Base-by-base conservation (phyloP, 305 asterid species). In the Fraxinus xanthoxyloides region DNA sequence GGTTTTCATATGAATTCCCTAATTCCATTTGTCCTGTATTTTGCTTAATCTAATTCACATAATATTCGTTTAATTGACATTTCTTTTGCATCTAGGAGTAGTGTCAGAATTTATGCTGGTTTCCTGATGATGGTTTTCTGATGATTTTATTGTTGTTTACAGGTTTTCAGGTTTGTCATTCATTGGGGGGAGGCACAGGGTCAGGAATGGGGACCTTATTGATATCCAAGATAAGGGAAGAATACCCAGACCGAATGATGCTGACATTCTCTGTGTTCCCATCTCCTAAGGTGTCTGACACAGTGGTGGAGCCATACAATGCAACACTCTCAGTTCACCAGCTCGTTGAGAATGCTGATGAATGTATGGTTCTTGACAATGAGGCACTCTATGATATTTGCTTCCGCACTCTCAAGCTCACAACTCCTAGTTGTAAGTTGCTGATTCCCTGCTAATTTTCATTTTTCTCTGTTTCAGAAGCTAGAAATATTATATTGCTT, bases 231-330 rank as follows among this genome's bases (percentile, higher is more conserved):
- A 87, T 87, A 36, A 80, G 89, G 51, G 87, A 87, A 72, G 89
- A 87, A 80, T 87, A 84, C 78, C 89, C 89, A 13, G 89, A 87
- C 70, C 86, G 89, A 31, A 87, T 87, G 89, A 87, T 87, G 89
- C 59, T 87, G 56, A 87, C 89, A 0, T 87, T 87, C 69, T 87
- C 87, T 7, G 89, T 87, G 17, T 86, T 86, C 80, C 89, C 89
- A 78, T 86, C 89, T 75, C 88, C 70, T 23, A 61, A 86, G 87
- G 89, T 86, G 63, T 73, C 89, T 1, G 89, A 86, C 65, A 86
- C 85, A 1, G 89, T 86, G 54, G 89, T 86, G 51, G 88, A 86
- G 67, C 88, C 88, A 12, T 86, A 86, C 56, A 86, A 86, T 54
- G 88, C 88, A 15, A 83, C 88, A 34, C 88, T 86, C 26, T 85